Conservation (phyloP, 169 alveolate species). For the Eimeria praecox region DNA sequence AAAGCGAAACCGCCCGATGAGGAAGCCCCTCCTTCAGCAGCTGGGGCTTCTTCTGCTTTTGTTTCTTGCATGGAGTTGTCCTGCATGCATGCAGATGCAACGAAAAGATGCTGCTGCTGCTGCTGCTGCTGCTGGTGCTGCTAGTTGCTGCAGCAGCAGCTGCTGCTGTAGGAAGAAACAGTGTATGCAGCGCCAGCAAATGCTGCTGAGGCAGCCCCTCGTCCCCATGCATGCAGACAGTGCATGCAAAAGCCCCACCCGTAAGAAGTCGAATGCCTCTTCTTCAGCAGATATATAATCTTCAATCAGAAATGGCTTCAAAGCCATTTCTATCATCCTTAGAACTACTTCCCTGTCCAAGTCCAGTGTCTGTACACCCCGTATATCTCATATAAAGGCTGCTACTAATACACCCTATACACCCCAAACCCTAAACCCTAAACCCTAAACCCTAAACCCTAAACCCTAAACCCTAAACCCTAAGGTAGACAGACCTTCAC, state of each 20-base stretch:
- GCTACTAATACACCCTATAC: background rate
- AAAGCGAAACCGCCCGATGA: background rate
- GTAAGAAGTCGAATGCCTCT: slow-evolving; percentile 48
- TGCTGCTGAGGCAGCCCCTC: background rate
- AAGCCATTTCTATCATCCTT: slow-evolving; percentile 65
- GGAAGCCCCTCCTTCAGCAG: background rate
- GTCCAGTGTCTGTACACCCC: slow-evolving; percentile 67
- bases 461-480: background rate
- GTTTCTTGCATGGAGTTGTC: slow-evolving; percentile 14
- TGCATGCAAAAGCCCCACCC: slow-evolving; percentile 25
- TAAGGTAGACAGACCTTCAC: slow-evolving; percentile 59
- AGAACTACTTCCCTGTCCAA: slow-evolving; percentile 25
- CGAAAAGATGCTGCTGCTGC: background rate
- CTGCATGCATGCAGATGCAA: slow-evolving; percentile 21
- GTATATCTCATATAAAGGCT: no score
- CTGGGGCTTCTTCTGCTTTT: background rate
- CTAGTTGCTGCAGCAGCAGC: background rate
- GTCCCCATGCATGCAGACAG: background rate
- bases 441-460: background rate
- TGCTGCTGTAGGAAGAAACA: background rate
- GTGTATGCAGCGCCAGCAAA: background rate
- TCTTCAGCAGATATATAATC: slow-evolving; percentile 1
- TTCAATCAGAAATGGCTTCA: slow-evolving; percentile 53
- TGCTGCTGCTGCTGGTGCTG: background rate
- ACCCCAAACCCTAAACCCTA: background rate